These are phyloP conservation scores for Volvox carteri DNA, from an alignment of 163 green algal genomes.

Conservation along the genomic window DNA sequence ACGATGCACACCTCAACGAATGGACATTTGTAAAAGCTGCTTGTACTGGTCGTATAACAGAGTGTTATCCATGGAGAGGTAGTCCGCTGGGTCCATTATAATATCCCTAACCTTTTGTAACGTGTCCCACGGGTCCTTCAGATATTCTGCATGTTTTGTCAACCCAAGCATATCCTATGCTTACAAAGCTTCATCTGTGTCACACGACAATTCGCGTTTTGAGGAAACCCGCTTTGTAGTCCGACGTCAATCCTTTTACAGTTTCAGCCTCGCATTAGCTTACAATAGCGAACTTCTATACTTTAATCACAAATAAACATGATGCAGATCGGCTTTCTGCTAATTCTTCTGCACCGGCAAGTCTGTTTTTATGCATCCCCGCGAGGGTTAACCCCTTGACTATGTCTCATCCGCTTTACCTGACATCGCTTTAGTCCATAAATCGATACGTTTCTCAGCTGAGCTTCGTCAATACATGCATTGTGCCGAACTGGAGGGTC, in stretches of 20 bases:
- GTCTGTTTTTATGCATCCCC: too few relatives aligned
- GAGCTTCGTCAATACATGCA: neutral
- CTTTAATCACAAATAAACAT: neutral
- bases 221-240: neutral
- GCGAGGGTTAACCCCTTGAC: neutral
- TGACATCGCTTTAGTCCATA: neutral
- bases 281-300: neutral
- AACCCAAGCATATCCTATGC: too few relatives aligned
- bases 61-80: too few relatives aligned
- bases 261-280: neutral
- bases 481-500: neutral
- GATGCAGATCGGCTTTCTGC: neutral
- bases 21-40: too few relatives aligned
- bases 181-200: too few relatives aligned
- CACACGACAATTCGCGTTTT: too few relatives aligned
- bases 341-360: neutral
- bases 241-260: conserved; percentile 26
- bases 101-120: too few relatives aligned
- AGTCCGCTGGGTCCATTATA: too few relatives aligned
- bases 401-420: neutral
- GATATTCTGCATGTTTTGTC: too few relatives aligned
- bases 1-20: too few relatives aligned
- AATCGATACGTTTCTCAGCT: neutral
- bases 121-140: too few relatives aligned
- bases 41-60: too few relatives aligned